phyloP scores from a whole-genome alignment of 495 filamentous ascomycete genomes.

The Neurospora tetrasperma region DNA sequence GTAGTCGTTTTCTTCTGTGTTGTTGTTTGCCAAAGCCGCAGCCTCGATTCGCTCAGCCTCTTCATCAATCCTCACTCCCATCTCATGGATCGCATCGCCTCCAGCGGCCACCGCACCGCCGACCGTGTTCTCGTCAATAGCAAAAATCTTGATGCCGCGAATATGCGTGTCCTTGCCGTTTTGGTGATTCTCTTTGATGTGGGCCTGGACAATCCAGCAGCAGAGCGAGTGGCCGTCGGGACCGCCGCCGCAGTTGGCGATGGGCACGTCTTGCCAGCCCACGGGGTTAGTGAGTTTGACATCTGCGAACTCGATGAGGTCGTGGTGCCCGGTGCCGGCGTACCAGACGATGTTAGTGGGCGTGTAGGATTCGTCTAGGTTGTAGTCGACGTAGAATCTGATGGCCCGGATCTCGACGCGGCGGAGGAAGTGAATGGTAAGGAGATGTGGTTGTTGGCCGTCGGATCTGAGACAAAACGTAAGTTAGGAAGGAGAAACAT shows the following conservation, averaged over 20 bases:
- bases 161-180: constrained; percentile 99
- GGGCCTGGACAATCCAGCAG: constrained; percentile 77
- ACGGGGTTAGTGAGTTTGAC: constrained; percentile 70
- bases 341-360: constrained; percentile 81
- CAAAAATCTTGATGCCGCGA: constrained; percentile 85
- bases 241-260: constrained; percentile 57
- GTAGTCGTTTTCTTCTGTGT: constrained; percentile 3
- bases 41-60: constrained; percentile 7
- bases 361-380: constrained; percentile 91
- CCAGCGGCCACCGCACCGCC: background rate
- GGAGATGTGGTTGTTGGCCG: constrained; percentile 87
- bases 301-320: constrained; percentile 70
- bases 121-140: constrained; percentile 46
- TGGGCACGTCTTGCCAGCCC: constrained; percentile 81
- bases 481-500: background rate
- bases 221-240: constrained; percentile 60
- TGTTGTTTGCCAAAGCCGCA: constrained; percentile 2
- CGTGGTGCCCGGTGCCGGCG: constrained; percentile 79
- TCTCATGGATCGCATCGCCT: constrained; percentile 1
- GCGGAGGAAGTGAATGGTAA: constrained; percentile 93
- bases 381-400: constrained; percentile 82
- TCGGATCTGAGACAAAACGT: constrained; percentile 46
- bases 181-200: constrained; percentile 91
- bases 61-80: constrained; percentile 16
- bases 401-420: constrained; percentile 75